Conservation (phyloP, 108 stramenopile genomes). For the Fistulifera pelliculosa region DNA sequence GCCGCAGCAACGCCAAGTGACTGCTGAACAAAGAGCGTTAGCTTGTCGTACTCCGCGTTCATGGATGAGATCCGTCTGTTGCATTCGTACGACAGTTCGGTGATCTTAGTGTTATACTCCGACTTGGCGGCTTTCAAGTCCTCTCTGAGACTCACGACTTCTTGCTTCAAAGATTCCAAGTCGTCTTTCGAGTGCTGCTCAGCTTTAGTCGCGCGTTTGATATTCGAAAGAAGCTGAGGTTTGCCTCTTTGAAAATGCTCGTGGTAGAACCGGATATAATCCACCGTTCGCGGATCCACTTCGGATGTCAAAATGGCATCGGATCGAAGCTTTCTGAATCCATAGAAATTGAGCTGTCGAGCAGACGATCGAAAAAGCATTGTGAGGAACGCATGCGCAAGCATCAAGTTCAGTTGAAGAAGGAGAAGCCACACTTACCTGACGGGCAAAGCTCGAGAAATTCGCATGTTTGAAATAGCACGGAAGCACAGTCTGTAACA, state of each 20-base stretch:
- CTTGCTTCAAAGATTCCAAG: constrained; percentile 41
- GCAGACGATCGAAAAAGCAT: too few relatives aligned
- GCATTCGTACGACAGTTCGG: constrained; percentile 41
- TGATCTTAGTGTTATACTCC: constrained; percentile 35
- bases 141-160: constrained; percentile 33
- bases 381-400: too few relatives aligned
- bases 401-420: too few relatives aligned
- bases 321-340: constrained; percentile 58
- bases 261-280: constrained; percentile 60
- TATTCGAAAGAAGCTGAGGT: constrained; percentile 53
- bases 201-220: constrained; percentile 57
- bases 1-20: constrained; percentile 3
- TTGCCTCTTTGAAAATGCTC: constrained; percentile 60
- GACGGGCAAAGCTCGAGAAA: constrained; percentile 66
- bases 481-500: constrained; percentile 33
- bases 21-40: constrained; percentile 28
- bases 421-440: too few relatives aligned
- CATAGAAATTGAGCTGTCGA: constrained; percentile 70
- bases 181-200: constrained; percentile 68
- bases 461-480: constrained; percentile 72
- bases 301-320: constrained; percentile 60
- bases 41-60: constrained; percentile 33
- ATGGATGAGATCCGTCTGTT: constrained; percentile 28
- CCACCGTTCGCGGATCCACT: constrained; percentile 44
- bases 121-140: constrained; percentile 16